These are phyloP conservation scores for Cytospora piceicola DNA, from an alignment of 2,329 filamentous ascomycete genomes.

Conservation along the genomic window DNA sequence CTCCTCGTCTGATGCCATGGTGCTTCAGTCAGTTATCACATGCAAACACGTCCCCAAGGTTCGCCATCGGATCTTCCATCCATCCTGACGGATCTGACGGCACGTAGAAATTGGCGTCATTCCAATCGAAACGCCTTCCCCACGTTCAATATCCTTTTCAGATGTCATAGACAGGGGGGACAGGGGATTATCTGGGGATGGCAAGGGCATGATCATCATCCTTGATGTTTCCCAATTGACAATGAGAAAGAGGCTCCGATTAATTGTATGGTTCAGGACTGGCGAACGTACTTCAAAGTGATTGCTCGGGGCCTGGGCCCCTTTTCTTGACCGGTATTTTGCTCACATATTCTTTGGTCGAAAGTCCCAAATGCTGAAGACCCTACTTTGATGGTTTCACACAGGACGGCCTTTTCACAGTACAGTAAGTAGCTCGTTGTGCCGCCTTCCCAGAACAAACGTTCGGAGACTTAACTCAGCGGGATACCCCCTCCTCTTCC, in stretches of 20 bases:
- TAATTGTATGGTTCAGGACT: slow-evolving; percentile 6
- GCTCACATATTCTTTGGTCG: neutral
- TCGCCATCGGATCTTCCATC: neutral
- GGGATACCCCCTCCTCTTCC: neutral
- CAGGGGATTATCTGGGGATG: neutral
- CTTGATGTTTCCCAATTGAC: neutral
- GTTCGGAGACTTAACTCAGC: neutral
- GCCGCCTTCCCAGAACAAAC: neutral
- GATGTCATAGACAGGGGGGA: slow-evolving; percentile 7
- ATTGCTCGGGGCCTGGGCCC: neutral
- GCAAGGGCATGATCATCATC: neutral
- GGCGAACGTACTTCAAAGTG: neutral
- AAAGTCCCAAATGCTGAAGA: neutral
- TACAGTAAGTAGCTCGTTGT: neutral
- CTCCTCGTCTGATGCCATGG: neutral
- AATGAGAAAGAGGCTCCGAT: slow-evolving; percentile 2
- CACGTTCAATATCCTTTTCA: neutral
- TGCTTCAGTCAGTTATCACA: slow-evolving; percentile 12
- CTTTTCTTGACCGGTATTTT: neutral
- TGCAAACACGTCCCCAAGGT: neutral
- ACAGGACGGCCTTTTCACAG: neutral
- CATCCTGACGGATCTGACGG: neutral
- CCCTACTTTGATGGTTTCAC: neutral
- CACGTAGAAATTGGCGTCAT: slow-evolving; percentile 12
- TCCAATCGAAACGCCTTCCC: slow-evolving; percentile 2